These are phyloP conservation scores for Naganishia cerealis DNA, from an alignment of 1,284 basidiomycete species.

Conservation along the genomic window DNA sequence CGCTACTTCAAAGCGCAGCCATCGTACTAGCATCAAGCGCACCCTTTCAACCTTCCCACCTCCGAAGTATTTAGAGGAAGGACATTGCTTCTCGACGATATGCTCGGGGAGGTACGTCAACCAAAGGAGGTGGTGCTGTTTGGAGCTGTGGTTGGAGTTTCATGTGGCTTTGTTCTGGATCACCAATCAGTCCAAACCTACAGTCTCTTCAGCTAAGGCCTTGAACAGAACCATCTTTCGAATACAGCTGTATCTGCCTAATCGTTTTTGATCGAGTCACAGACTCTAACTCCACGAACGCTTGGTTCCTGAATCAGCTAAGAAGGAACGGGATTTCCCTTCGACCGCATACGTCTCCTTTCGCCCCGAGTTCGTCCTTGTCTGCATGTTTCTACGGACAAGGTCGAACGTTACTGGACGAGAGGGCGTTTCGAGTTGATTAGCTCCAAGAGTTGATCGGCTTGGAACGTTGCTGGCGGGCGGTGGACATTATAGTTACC, in stretches of 20 bases:
- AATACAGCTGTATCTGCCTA: slow-evolving; percentile 28
- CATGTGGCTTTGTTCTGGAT: slow-evolving; percentile 2
- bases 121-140: background rate
- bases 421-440: slow-evolving; percentile 13
- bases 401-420: slow-evolving; percentile 6
- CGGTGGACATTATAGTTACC: slow-evolving; percentile 8
- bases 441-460: slow-evolving; percentile 10
- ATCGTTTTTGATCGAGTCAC: slow-evolving; percentile 27
- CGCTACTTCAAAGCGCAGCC: background rate
- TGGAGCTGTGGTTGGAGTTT: background rate
- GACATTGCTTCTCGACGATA: background rate
- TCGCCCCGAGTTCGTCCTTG: slow-evolving; percentile 10
- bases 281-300: slow-evolving; percentile 25
- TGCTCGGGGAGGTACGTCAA: background rate
- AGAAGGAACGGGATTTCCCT: slow-evolving; percentile 16
- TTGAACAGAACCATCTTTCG: background rate
- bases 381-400: slow-evolving; percentile 5
- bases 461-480: slow-evolving; percentile 28
- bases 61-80: background rate
- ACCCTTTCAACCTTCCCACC: background rate
- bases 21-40: background rate
- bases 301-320: slow-evolving; percentile 31
- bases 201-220: background rate
- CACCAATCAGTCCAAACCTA: background rate
- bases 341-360: slow-evolving; percentile 16